A percentile compares a stretch with the other conserved stretches of the same genome.
These are phyloP conservation scores for Anthoceros angustus DNA, from an alignment of 225 moss, liverwort and hornwort genomes.

Conservation along the genomic window DNA sequence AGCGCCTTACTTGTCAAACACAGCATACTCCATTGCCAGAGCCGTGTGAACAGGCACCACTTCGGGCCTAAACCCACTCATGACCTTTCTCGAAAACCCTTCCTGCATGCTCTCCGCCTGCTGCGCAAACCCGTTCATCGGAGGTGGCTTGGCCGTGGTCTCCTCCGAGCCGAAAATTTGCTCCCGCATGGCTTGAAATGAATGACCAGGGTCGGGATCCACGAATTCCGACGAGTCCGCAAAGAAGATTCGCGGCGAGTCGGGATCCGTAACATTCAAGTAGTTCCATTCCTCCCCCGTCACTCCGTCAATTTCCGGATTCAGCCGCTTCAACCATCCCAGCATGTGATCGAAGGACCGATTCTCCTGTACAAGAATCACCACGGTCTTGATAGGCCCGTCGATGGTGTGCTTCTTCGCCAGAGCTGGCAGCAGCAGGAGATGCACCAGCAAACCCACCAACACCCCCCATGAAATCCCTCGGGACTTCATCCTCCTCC, in stretches of 20 bases:
- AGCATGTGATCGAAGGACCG: constrained; percentile 83
- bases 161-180: constrained; percentile 60
- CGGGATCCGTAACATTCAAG: constrained; percentile 33
- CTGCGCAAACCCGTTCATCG: constrained; percentile 97
- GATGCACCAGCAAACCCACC: constrained; percentile 20
- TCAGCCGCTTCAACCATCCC: constrained; percentile 48
- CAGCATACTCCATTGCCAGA: constrained; percentile 64
- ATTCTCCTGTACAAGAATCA: constrained; percentile 77
- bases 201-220: constrained; percentile 58
- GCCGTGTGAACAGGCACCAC: constrained; percentile 74
- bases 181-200: constrained; percentile 38
- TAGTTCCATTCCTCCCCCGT: constrained; percentile 58
- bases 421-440: constrained; percentile 20
- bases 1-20: constrained; percentile 34
- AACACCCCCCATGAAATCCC: constrained; percentile 38
- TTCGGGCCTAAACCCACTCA: constrained; percentile 87
- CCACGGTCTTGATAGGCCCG: constrained; percentile 79
- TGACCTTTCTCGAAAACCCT: constrained; percentile 68
- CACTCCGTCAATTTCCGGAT: constrained; percentile 45
- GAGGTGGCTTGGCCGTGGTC: constrained; percentile 57
- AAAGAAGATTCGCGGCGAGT: constrained; percentile 21
- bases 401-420: constrained; percentile 33
- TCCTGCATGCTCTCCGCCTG: constrained; percentile 75
- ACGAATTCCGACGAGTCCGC: constrained; percentile 44
- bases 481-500: constrained; percentile 28